A percentile compares a stretch with the other conserved stretches of the same genome.
Evolutionary conservation across 1,139 yeast species (phyloP).

Genomic region (Eremothecium sinecaudum): DNA sequence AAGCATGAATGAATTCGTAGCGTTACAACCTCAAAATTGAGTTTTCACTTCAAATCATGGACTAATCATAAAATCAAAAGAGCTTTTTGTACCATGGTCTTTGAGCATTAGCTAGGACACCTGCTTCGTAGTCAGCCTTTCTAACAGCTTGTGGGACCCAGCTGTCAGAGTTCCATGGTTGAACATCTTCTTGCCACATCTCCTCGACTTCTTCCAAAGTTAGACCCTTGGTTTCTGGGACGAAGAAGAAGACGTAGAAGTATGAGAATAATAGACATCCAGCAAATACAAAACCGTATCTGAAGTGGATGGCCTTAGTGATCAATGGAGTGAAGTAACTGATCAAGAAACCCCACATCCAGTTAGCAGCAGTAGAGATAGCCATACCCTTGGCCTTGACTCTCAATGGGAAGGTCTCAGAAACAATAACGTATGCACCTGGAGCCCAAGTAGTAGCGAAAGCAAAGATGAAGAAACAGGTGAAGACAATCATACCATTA

Average conservation of each 20-base stretch:
- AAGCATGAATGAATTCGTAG: too few species aligned
- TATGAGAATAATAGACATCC: constrained; percentile 55
- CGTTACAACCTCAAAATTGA: too few species aligned
- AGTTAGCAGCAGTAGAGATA: constrained; percentile 61
- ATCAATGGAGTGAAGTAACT: constrained; percentile 73
- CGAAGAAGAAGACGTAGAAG: constrained; percentile 55
- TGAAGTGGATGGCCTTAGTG: constrained; percentile 43
- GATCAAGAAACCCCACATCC: constrained; percentile 72
- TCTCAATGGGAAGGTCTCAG: constrained; percentile 73
- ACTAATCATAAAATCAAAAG: background rate
- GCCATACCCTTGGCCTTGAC: constrained; percentile 74
- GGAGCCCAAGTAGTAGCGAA: constrained; percentile 86
- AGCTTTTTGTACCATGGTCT: constrained; percentile 22
- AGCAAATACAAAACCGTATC: constrained; percentile 68
- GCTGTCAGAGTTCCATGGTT: constrained; percentile 25
- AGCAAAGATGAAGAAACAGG: constrained; percentile 69
- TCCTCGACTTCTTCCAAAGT: constrained; percentile 54
- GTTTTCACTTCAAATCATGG: too few species aligned
- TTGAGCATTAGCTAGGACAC: constrained; percentile 19
- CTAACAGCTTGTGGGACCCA: constrained; percentile 26
- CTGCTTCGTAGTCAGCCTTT: constrained; percentile 14
- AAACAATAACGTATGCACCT: constrained; percentile 58
- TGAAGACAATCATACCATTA: constrained; percentile 66
- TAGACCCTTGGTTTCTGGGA: constrained; percentile 64
- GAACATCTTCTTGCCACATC: constrained; percentile 34